These are phyloP conservation scores for Dendrothele bispora DNA, from an alignment of 768 basidiomycete genomes.

Conservation along the genomic window DNA sequence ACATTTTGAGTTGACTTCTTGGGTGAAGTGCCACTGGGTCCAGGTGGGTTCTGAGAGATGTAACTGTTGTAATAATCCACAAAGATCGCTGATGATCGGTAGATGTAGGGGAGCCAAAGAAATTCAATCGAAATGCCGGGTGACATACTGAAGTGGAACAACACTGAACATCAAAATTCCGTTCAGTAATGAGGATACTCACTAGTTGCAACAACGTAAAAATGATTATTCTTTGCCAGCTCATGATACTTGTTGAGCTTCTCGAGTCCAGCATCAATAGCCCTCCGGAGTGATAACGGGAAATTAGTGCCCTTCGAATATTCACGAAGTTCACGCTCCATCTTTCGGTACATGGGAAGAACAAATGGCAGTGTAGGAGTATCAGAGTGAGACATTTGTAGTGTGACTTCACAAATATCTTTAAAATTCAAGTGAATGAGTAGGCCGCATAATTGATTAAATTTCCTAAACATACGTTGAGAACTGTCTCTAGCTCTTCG, in stretches of 20 bases:
- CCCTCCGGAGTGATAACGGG: neutral
- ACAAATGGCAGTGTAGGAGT: conserved; percentile 2
- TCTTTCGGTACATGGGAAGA: conserved; percentile 1
- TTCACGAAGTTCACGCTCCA: neutral
- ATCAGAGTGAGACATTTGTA: conserved; percentile 1
- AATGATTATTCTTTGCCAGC: neutral
- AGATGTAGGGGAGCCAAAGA: neutral
- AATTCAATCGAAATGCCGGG: conserved; percentile 18
- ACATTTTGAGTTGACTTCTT: neutral
- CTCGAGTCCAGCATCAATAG: neutral
- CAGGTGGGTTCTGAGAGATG: neutral
- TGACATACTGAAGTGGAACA: conserved; percentile 25
- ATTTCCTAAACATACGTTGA: conserved; percentile 15
- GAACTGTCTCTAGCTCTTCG: conserved; percentile 13
- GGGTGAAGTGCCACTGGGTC: neutral
- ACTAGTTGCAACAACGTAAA: conserved; percentile 25
- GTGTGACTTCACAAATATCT: neutral
- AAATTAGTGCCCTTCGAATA: neutral
- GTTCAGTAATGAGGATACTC: conserved; percentile 8
- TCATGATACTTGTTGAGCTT: conserved; percentile 1
- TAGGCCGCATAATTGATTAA: neutral
- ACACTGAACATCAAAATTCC: neutral
- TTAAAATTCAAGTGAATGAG: neutral
- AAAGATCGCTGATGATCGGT: conserved; percentile 3
- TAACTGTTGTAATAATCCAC: neutral